Base-by-base conservation (phyloP, 805 yeast species). In the Kluyveromyces starmeri region DNA sequence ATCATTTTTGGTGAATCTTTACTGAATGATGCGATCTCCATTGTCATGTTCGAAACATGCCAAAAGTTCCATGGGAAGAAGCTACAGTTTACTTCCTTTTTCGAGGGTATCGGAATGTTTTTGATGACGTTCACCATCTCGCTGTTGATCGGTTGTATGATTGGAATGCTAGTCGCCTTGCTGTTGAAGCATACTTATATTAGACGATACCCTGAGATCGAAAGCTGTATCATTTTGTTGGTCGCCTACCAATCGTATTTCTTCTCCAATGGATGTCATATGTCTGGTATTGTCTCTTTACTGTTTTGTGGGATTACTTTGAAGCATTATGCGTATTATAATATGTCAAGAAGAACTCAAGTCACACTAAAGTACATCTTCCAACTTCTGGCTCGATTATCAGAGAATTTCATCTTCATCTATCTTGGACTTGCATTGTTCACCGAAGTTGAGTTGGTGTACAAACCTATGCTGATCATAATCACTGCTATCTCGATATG, bases 21-120 rank as follows among this genome's bases (percentile, higher is more conserved):
- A 39, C 65, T 92, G 43, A 92, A 92, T 56, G 99, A 92, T 64
- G 99, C 99, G 23, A 94, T 92, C 40, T 86, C 96, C 45, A 92
- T 92, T 55, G 99, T 92, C 48, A 89, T 92, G 95, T 92, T 92
- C 64, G 98, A 92, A 63, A 92, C 99, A 0, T 88, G 96, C 53
- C 96, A 86, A 58, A 84, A 86, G 61, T 85, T 92, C 59, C 94
- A 88, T 50, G 97, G 95, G 28, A 79, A 83, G 45, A 71, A 73
- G 16, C 82, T 89, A 1, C 72, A 75, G 32, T 67, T 84, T 42
- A 69, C 82, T 10, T 77, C 83, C n/a, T 58, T 88, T 30, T 83
- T 94, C 57, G 89, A 85, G 63, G 99, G 98, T 71, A 71, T 85
- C 20, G 95, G 96, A 1, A 70, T 92, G 42, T 92, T 92, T 61